Conservation (phyloP, 169 alveolate species). For the Pseudocohnilembus persalinus region DNA sequence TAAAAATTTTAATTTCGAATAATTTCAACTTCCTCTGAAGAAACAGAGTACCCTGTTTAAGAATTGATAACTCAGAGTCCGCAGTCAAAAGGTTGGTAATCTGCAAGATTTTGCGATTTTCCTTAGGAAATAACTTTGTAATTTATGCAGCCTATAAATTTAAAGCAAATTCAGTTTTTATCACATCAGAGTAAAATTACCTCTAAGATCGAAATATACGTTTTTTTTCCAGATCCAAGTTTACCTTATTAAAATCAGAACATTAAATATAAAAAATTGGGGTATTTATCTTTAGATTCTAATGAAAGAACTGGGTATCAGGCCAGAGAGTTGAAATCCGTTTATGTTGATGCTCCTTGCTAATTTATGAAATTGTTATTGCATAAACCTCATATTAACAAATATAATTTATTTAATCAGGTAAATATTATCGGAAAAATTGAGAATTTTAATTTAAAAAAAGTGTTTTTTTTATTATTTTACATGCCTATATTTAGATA, state of each 20-base stretch:
- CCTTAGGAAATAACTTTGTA: conserved; percentile 82
- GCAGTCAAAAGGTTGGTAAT: conserved; percentile 82
- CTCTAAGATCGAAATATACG: conserved; percentile 80
- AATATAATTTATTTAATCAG: conserved; percentile 82
- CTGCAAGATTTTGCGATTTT: conserved; percentile 81
- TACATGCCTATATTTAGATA: conserved; percentile 58
- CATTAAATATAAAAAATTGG: conserved; percentile 85
- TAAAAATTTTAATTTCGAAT: conserved; percentile 63
- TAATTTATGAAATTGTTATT: conserved; percentile 77
- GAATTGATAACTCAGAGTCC: conserved; percentile 85
- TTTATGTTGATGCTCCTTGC: conserved; percentile 83
- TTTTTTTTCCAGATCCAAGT: conserved; percentile 72
- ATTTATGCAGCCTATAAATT: conserved; percentile 78
- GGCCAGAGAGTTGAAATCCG: conserved; percentile 92
- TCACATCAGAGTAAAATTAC: conserved; percentile 90
- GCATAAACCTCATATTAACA: conserved; percentile 87
- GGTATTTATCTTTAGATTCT: conserved; percentile 87
- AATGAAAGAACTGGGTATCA: conserved; percentile 88
- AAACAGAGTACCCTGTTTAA: conserved; percentile 82
- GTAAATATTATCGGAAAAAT: conserved; percentile 61
- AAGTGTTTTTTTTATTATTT: too few relatives aligned
- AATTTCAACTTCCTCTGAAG: conserved; percentile 83
- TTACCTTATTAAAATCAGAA: conserved; percentile 49
- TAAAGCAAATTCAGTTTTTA: conserved; percentile 85
- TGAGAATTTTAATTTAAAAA: too few relatives aligned